Evolutionary conservation across 2,329 filamentous ascomycete genomes (phyloP).

Genomic region (Epicoccum nigrum): DNA sequence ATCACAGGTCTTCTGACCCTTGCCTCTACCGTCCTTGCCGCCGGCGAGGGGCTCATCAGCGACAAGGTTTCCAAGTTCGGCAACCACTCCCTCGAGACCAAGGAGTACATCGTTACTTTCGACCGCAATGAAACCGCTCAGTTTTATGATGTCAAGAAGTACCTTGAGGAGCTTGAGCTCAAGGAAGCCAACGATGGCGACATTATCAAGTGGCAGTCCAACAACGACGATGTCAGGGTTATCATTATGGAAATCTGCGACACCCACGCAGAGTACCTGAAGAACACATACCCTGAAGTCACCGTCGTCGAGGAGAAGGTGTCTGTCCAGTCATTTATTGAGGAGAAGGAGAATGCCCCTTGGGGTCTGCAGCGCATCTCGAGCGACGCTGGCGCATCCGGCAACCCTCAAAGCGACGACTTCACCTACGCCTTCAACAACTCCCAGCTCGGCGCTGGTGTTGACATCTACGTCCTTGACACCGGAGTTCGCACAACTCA

Average conservation of each 20-base stretch:
- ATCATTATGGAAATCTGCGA: constrained; percentile 50
- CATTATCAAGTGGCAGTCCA: constrained; percentile 42
- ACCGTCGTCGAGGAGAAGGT: constrained; percentile 50
- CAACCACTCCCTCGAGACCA: constrained; percentile 40
- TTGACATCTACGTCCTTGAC: constrained; percentile 59
- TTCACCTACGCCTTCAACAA: constrained; percentile 53
- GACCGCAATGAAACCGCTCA: constrained; percentile 25
- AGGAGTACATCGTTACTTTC: constrained; percentile 36
- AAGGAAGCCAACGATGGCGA: constrained; percentile 34
- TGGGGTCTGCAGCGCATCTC: constrained; percentile 58
- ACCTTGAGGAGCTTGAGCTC: constrained; percentile 36
- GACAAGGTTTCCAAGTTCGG: constrained; percentile 21
- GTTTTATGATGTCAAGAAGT: constrained; percentile 6
- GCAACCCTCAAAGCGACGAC: constrained; percentile 34
- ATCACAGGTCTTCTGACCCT: constrained; percentile 38
- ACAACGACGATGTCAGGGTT: constrained; percentile 49
- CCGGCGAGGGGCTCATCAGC: constrained; percentile 36
- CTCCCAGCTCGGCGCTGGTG: constrained; percentile 46
- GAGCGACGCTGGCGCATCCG: constrained; percentile 41
- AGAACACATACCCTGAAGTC: constrained; percentile 49
- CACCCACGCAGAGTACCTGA: constrained; percentile 48
- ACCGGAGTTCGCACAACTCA: constrained; percentile 56
- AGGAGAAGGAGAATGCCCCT: constrained; percentile 43
- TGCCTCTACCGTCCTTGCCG: constrained; percentile 26
- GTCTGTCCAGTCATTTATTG: constrained; percentile 38